These are phyloP conservation scores for Porpolomopsis calyptriformis DNA, from an alignment of 768 basidiomycete species.

Conservation along the genomic window DNA sequence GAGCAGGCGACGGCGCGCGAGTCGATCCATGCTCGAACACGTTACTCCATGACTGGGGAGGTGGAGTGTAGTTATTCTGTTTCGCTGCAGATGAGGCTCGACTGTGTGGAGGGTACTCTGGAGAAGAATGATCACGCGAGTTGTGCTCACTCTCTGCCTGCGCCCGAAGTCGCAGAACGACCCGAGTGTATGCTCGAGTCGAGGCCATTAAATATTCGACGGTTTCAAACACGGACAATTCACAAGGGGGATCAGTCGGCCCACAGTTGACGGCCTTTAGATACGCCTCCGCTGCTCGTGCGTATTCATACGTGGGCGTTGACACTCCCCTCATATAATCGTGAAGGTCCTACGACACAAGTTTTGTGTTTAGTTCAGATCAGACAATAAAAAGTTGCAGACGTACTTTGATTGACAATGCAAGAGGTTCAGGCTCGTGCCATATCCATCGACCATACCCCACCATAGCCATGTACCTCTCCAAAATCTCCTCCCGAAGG, in stretches of 20 bases:
- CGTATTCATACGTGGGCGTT: constrained; percentile 64
- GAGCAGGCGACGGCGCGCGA: constrained; percentile 50
- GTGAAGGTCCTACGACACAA: constrained; percentile 52
- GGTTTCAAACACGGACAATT: constrained; percentile 16
- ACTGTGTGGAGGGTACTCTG: constrained; percentile 6
- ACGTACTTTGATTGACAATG: constrained; percentile 48
- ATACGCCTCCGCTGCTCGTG: constrained; percentile 46
- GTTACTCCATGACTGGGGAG: constrained; percentile 13
- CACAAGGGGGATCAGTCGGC: background rate
- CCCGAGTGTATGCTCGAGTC: constrained; percentile 67
- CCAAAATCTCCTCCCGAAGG: constrained; percentile 55
- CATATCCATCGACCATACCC: constrained; percentile 64
- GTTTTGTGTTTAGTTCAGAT: constrained; percentile 5
- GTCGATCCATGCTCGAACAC: background rate
- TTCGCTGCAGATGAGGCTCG: background rate
- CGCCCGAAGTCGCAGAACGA: constrained; percentile 64
- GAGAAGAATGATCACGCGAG: constrained; percentile 14
- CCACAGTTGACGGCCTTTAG: constrained; percentile 34
- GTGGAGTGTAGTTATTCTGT: constrained; percentile 2
- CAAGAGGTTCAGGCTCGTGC: constrained; percentile 50
- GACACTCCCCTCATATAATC: constrained; percentile 74
- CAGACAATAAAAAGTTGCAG: constrained; percentile 14
- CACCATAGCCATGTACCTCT: constrained; percentile 57
- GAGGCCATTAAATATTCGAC: constrained; percentile 48
- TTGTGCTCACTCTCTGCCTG: constrained; percentile 58